These are phyloP conservation scores for Penicillium manginii DNA, from an alignment of 495 filamentous ascomycete genomes.

Conservation along the genomic window DNA sequence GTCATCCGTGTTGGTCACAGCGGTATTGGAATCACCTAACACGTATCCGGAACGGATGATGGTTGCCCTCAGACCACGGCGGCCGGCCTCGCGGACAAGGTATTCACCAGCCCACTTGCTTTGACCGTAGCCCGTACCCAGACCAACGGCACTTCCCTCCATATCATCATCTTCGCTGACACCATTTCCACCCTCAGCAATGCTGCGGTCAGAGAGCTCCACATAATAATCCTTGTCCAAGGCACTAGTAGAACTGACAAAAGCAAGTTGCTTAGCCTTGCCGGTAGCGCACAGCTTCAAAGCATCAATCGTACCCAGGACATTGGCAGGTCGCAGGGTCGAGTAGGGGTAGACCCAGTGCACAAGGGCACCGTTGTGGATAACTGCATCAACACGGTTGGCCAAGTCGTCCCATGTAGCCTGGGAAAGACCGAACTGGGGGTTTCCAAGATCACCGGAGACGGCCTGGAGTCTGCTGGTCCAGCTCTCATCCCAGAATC, in stretches of 20 bases:
- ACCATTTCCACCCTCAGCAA: conserved; percentile 52
- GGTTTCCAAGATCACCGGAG: conserved; percentile 71
- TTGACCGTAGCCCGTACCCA: conserved; percentile 89
- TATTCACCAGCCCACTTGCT: conserved; percentile 85
- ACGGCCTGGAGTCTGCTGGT: conserved; percentile 62
- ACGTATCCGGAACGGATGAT: conserved; percentile 89
- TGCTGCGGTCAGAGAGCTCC: conserved; percentile 64
- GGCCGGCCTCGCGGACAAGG: conserved; percentile 78
- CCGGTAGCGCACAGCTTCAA: conserved; percentile 75
- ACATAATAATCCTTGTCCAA: conserved; percentile 85
- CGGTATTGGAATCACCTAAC: conserved; percentile 43
- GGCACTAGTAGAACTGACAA: conserved; percentile 84
- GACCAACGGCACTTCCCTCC: conserved; percentile 63
- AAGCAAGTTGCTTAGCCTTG: conserved; percentile 79
- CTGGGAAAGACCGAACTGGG: conserved; percentile 70
- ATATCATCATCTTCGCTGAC: conserved; percentile 69
- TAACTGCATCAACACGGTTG: conserved; percentile 71
- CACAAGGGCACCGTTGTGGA: conserved; percentile 89
- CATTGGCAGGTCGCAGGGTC: conserved; percentile 76
- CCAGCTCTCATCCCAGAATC: conserved; percentile 81
- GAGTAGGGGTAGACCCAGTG: conserved; percentile 88
- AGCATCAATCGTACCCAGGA: conserved; percentile 76
- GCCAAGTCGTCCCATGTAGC: conserved; percentile 65
- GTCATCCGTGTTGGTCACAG: conserved; percentile 80
- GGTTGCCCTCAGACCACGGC: conserved; percentile 71